These are phyloP conservation scores for Rhizopogon parksii DNA, from an alignment of 1,284 basidiomycete genomes.

Conservation along the genomic window DNA sequence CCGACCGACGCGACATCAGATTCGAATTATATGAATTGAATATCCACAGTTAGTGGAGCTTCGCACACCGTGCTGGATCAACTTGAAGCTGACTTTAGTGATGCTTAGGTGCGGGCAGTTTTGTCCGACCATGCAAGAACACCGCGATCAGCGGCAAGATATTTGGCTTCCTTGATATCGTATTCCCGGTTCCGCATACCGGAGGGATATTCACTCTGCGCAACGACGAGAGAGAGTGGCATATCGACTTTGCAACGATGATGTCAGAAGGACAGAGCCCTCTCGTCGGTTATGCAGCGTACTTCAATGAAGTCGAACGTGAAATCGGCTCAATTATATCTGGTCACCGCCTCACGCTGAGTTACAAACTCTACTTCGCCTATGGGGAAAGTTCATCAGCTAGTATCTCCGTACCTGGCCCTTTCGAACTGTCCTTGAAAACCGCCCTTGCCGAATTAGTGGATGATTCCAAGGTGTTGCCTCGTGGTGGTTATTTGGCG, in stretches of 20 bases:
- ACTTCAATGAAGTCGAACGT: constrained; percentile 36
- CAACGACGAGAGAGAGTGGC: constrained; percentile 22
- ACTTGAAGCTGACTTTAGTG: background rate
- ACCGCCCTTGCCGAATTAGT: constrained; percentile 14
- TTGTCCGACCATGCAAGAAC: constrained; percentile 19
- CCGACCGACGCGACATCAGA: constrained; percentile 11
- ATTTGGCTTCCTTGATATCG: constrained; percentile 32
- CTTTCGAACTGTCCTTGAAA: constrained; percentile 10
- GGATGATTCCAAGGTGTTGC: constrained; percentile 18
- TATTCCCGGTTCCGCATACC: constrained; percentile 34
- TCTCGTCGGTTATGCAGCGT: constrained; percentile 27
- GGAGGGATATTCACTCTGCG: constrained; percentile 33
- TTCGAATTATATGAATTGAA: constrained; percentile 31
- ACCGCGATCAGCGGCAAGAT: constrained; percentile 26
- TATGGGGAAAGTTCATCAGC: background rate
- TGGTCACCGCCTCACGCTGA: constrained; percentile 36
- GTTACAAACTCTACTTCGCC: constrained; percentile 32
- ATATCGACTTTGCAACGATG: constrained; percentile 18
- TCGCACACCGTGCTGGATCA: background rate
- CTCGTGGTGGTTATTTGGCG: constrained; percentile 28
- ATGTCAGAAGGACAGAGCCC: constrained; percentile 8
- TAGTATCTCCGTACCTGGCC: background rate
- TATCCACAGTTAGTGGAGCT: constrained; percentile 24
- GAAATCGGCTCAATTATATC: constrained; percentile 32
- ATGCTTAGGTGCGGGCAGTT: constrained; percentile 13